phyloP scores from a whole-genome alignment of 2,329 filamentous ascomycete genomes.

The Ophiostoma ips region DNA sequence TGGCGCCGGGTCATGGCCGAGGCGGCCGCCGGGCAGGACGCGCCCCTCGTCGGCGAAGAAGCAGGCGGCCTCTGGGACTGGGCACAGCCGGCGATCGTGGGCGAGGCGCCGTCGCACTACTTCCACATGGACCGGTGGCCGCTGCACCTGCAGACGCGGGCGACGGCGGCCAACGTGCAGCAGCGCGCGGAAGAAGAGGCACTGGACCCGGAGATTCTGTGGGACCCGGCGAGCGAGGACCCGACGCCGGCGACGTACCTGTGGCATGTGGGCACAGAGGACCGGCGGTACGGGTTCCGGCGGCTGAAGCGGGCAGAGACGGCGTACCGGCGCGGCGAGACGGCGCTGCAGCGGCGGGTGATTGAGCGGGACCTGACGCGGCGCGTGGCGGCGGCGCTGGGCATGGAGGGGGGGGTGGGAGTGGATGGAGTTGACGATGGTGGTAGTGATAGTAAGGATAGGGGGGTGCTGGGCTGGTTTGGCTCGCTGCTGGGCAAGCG shows the following conservation, averaged over 20 bases:
- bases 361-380: constrained; percentile 15
- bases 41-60: constrained; percentile 23
- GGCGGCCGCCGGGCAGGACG: constrained; percentile 26
- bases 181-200: background rate
- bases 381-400: constrained; percentile 8
- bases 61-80: constrained; percentile 23
- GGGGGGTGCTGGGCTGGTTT: background rate
- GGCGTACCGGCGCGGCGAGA: constrained; percentile 25
- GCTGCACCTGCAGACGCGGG: constrained; percentile 23
- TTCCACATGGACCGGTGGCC: constrained; percentile 38
- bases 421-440: too few species aligned
- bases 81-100: constrained; percentile 17
- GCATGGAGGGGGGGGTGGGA: background rate
- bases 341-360: constrained; percentile 21
- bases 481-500: background rate
- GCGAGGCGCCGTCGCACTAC: constrained; percentile 20
- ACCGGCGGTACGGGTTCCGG: constrained; percentile 14
- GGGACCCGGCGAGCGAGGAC: constrained; percentile 18
- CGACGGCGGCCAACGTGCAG: constrained; percentile 9
- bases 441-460: too few species aligned
- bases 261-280: constrained; percentile 13
- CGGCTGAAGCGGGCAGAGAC: constrained; percentile 16
- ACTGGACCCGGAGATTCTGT: constrained; percentile 13
- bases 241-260: constrained; percentile 15
- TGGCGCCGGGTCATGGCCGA: constrained; percentile 29